Conservation (phyloP, 495 filamentous ascomycete genomes). For the Trichoderma parareesei region DNA sequence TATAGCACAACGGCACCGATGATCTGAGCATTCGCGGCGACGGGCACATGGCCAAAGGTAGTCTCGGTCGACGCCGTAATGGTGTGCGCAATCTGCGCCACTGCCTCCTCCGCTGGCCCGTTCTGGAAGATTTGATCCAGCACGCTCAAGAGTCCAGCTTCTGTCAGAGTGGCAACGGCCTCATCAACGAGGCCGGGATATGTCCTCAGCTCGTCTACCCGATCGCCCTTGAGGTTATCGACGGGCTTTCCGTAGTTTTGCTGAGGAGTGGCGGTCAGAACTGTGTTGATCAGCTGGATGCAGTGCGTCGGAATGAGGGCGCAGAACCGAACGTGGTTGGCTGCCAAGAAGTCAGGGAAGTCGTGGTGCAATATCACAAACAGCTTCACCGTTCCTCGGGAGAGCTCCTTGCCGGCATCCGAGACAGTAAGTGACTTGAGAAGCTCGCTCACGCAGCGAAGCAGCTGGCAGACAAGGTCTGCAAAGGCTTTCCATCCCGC, state of each 20-base stretch:
- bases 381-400: constrained; percentile 74
- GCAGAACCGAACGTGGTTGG: constrained; percentile 78
- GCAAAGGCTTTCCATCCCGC: constrained; percentile 69
- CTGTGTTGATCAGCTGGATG: constrained; percentile 80
- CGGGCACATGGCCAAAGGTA: constrained; percentile 52
- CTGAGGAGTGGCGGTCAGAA: constrained; percentile 71
- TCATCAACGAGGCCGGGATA: constrained; percentile 54
- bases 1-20: constrained; percentile 78
- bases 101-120: constrained; percentile 54
- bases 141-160: constrained; percentile 56
- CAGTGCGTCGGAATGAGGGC: constrained; percentile 78
- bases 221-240: constrained; percentile 60
- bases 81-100: constrained; percentile 62
- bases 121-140: constrained; percentile 58
- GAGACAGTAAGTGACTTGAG: constrained; percentile 67
- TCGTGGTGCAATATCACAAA: constrained; percentile 85
- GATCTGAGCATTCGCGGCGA: constrained; percentile 60
- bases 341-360: constrained; percentile 84
- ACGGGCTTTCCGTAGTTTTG: constrained; percentile 1
- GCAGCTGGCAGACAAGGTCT: constrained; percentile 64
- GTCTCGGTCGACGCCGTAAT: constrained; percentile 50
- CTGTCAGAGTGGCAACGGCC: constrained; percentile 43
- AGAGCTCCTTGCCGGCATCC: constrained; percentile 67
- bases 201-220: constrained; percentile 66
- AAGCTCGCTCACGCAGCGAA: constrained; percentile 69